Evolutionary conservation across 1,139 yeast species (phyloP).

Genomic region (Suhomyces chickasaworum): DNA sequence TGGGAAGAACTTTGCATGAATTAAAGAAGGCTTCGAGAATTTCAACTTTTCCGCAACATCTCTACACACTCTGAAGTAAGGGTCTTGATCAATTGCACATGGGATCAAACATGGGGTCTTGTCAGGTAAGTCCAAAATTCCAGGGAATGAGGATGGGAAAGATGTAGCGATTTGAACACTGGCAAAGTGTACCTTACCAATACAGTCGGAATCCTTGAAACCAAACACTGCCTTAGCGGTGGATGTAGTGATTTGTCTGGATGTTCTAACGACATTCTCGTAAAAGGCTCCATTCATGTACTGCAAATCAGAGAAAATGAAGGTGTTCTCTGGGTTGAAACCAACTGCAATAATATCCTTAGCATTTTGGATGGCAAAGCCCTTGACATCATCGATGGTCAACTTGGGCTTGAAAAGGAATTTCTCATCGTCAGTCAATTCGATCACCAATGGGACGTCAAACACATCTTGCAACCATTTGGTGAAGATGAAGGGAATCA

Average conservation of each 20-base stretch:
- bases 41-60: conserved; percentile 95
- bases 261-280: conserved; percentile 90
- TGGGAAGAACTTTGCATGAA: conserved; percentile 97
- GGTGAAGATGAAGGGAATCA: conserved; percentile 93
- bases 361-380: conserved; percentile 77
- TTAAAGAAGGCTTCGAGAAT: conserved; percentile 85
- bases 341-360: conserved; percentile 95
- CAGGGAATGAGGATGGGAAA: conserved; percentile 95
- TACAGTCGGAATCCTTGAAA: conserved; percentile 89
- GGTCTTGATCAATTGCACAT: conserved; percentile 99
- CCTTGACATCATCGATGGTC: conserved; percentile 84
- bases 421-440: conserved; percentile 97
- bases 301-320: conserved; percentile 86
- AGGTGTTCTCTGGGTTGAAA: conserved; percentile 90
- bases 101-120: conserved; percentile 97
- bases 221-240: conserved; percentile 99
- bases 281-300: conserved; percentile 95
- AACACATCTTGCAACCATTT: conserved; percentile 98
- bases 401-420: conserved; percentile 90
- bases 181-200: conserved; percentile 94
- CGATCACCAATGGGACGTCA: conserved; percentile 94
- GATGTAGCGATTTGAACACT: conserved; percentile 95
- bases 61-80: conserved; percentile 95
- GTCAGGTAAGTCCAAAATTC: conserved; percentile 77
- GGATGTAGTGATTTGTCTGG: conserved; percentile 93